Evolutionary conservation across 306 rosid species (phyloP).

Genomic region (Trifolium fragiferum): DNA sequence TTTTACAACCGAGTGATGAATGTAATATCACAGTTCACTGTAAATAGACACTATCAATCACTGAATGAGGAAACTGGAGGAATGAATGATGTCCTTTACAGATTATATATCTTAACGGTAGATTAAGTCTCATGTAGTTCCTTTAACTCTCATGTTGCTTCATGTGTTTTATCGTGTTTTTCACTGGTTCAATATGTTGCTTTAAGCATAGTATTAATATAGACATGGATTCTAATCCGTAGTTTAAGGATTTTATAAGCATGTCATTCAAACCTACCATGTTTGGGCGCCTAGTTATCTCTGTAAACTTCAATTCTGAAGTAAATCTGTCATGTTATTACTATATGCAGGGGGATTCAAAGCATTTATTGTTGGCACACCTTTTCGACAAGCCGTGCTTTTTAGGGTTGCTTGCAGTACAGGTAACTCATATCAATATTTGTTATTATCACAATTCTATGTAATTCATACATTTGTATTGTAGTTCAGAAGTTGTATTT

Average conservation of each 20-base stretch:
- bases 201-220: conserved; percentile 5
- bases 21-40: conserved; percentile 56
- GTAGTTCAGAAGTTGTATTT: not conserved
- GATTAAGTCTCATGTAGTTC: conserved; percentile 32
- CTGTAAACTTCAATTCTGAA: conserved; percentile 32
- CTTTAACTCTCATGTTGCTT: conserved; percentile 28
- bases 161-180: conserved; percentile 19
- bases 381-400: conserved; percentile 94
- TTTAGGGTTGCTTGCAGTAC: conserved; percentile 79
- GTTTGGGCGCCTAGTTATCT: not conserved
- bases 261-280: not conserved
- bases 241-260: not conserved
- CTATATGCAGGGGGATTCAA: conserved; percentile 59
- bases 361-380: conserved; percentile 81
- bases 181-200: not conserved
- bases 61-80: conserved; percentile 93
- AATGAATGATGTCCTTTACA: conserved; percentile 96
- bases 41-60: conserved; percentile 66
- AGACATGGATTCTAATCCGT: conserved; percentile 8
- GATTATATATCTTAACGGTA: conserved; percentile 73
- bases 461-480: not conserved
- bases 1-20: conserved; percentile 83
- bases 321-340: conserved; percentile 30
- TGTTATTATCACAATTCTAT: not conserved
- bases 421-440: conserved; percentile 53